These are phyloP conservation scores for Kluyveromyces nonfermentans DNA, from an alignment of 805 yeast species.

Conservation along the genomic window DNA sequence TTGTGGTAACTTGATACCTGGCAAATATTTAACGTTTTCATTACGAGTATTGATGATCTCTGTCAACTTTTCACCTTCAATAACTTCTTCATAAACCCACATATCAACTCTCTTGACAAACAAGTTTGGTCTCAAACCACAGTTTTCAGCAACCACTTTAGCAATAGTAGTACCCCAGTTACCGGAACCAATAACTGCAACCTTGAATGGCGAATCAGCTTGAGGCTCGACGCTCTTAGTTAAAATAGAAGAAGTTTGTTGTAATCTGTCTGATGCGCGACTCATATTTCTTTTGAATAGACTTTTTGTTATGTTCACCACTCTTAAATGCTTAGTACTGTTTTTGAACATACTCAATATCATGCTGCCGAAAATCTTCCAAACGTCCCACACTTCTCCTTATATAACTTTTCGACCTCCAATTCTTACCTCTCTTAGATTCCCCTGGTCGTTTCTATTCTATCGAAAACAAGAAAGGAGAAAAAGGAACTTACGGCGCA, in stretches of 20 bases:
- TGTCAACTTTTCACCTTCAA: constrained; percentile 72
- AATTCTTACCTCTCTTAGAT: not conserved
- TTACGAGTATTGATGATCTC: constrained; percentile 84
- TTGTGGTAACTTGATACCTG: constrained; percentile 77
- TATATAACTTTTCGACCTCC: not conserved
- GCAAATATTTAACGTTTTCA: constrained; percentile 91
- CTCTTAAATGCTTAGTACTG: too few species aligned
- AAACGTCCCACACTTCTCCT: not conserved
- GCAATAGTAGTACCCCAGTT: constrained; percentile 99
- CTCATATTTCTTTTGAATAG: not conserved
- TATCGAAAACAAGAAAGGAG: not conserved
- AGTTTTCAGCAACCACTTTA: constrained; percentile 86
- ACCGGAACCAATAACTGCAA: constrained; percentile 88
- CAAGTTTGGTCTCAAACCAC: constrained; percentile 58
- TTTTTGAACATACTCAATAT: too few species aligned
- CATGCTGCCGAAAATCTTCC: too few species aligned
- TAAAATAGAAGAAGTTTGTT: constrained; percentile 23
- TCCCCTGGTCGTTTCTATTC: not conserved
- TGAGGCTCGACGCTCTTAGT: constrained; percentile 17
- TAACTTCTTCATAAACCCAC: constrained; percentile 93
- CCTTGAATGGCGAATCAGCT: constrained; percentile 35
- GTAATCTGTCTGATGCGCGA: constrained; percentile 26
- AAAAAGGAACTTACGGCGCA: not conserved
- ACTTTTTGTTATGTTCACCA: not conserved
- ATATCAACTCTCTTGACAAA: constrained; percentile 71